phyloP scores from a whole-genome alignment of 345 rosid species.

The Lepidium africanum region DNA sequence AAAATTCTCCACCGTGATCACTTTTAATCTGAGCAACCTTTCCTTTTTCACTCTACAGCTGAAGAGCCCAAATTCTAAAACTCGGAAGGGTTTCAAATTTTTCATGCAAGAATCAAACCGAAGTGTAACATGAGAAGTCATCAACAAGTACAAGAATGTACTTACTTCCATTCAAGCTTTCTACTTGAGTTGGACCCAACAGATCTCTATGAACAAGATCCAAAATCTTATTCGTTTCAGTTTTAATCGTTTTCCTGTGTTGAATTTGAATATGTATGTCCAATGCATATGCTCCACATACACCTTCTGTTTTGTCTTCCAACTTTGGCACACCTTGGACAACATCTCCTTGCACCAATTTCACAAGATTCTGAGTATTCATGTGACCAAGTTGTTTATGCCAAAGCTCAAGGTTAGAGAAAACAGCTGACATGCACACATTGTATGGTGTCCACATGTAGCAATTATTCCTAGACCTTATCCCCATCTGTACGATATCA shows the following conservation, averaged over 20 bases:
- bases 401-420: background rate
- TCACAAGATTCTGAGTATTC: background rate
- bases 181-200: background rate
- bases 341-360: background rate
- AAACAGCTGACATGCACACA: accelerated
- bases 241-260: background rate
- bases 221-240: accelerated
- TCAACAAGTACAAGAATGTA: background rate
- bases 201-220: background rate
- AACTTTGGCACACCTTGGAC: background rate
- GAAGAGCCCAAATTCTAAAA: no score
- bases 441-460: background rate
- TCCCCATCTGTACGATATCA: accelerated
- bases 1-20: no score
- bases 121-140: background rate
- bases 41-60: no score
- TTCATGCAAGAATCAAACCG: no score
- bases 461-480: background rate
- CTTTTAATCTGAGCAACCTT: no score
- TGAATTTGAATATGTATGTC: background rate
- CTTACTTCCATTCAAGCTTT: background rate
- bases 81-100: no score
- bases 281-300: background rate
- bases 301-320: accelerated
- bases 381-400: background rate